Conservation (phyloP, 768 basidiomycete genomes). For the Amanita exitialis region DNA sequence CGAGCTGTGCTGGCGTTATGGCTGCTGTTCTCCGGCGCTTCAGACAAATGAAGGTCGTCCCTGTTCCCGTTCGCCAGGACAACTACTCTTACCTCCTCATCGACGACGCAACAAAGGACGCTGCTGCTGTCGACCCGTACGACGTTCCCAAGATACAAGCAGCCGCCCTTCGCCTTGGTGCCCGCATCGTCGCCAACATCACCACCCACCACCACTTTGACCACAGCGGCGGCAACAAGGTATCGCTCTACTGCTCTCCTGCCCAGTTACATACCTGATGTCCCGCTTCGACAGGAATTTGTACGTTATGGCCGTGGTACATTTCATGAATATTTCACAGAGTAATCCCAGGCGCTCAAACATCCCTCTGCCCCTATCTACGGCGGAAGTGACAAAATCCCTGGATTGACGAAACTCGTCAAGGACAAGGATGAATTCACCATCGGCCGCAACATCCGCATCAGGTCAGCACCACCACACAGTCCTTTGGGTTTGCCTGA, state of each 20-base stretch:
- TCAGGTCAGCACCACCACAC: slow-evolving; percentile 33
- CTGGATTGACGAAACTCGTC: slow-evolving; percentile 61
- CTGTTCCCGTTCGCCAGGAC: slow-evolving; percentile 71
- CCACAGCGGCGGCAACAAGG: slow-evolving; percentile 83
- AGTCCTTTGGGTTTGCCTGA: slow-evolving; percentile 6
- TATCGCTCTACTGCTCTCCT: slow-evolving; percentile 17
- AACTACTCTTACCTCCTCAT: slow-evolving; percentile 83
- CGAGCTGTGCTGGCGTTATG: background rate
- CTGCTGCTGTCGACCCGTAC: slow-evolving; percentile 75
- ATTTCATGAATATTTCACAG: background rate
- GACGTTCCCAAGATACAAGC: slow-evolving; percentile 61
- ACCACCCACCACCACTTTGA: slow-evolving; percentile 93
- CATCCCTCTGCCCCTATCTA: slow-evolving; percentile 49
- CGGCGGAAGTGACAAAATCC: slow-evolving; percentile 68
- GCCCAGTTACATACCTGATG: background rate
- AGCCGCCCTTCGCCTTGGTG: slow-evolving; percentile 50
- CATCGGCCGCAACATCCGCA: slow-evolving; percentile 50
- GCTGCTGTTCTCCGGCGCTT: background rate
- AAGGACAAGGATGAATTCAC: slow-evolving; percentile 76
- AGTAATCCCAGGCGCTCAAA: background rate
- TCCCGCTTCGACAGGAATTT: slow-evolving; percentile 28
- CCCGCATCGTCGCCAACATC: slow-evolving; percentile 60
- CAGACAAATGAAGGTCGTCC: slow-evolving; percentile 58
- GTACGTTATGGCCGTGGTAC: slow-evolving; percentile 23
- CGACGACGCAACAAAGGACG: slow-evolving; percentile 54